Conservation (phyloP, 345 rosid species). For the Pugionium dolabratum region DNA sequence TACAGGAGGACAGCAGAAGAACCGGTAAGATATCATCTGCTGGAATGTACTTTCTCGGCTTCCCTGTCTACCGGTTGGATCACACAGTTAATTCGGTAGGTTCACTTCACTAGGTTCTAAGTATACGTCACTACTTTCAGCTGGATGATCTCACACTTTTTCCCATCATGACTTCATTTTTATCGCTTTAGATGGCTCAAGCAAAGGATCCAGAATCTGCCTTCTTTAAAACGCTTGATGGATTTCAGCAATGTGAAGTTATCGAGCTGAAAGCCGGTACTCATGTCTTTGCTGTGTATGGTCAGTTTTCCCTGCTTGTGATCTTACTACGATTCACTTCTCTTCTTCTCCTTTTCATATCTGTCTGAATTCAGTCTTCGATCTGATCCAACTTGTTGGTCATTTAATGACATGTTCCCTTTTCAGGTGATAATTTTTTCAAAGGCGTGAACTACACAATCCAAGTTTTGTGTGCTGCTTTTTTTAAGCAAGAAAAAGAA, state of each 20-base stretch:
- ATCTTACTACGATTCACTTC: slow-evolving; percentile 3
- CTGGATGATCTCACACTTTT: slow-evolving; percentile 12
- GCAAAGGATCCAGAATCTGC: slow-evolving; percentile 92
- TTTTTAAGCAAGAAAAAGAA: slow-evolving; percentile 73
- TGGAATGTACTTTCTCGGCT: slow-evolving; percentile 96
- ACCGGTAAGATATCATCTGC: slow-evolving; percentile 87
- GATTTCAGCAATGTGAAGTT: slow-evolving; percentile 95
- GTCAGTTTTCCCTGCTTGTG: slow-evolving; percentile 48
- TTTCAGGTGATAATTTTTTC: slow-evolving; percentile 93
- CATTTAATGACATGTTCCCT: slow-evolving; percentile 4
- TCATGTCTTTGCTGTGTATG: slow-evolving; percentile 93
- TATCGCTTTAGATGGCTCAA: slow-evolving; percentile 61
- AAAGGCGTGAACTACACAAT: slow-evolving; percentile 84
- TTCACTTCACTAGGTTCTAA: slow-evolving; percentile 18
- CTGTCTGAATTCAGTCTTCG: slow-evolving; percentile 6
- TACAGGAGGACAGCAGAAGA: slow-evolving; percentile 86
- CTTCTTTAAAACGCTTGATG: slow-evolving; percentile 90
- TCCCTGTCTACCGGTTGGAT: slow-evolving; percentile 90
- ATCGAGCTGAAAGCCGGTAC: slow-evolving; percentile 84
- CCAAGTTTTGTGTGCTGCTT: slow-evolving; percentile 83
- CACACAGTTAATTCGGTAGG: slow-evolving; percentile 76
- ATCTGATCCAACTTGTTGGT: slow-evolving; percentile 16
- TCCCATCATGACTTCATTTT: slow-evolving; percentile 8
- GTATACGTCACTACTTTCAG: slow-evolving; percentile 8
- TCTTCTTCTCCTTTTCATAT: background rate